Base-by-base conservation (phyloP, 192 early-diverging fungal genomes). In the Coemansia sp. region DNA sequence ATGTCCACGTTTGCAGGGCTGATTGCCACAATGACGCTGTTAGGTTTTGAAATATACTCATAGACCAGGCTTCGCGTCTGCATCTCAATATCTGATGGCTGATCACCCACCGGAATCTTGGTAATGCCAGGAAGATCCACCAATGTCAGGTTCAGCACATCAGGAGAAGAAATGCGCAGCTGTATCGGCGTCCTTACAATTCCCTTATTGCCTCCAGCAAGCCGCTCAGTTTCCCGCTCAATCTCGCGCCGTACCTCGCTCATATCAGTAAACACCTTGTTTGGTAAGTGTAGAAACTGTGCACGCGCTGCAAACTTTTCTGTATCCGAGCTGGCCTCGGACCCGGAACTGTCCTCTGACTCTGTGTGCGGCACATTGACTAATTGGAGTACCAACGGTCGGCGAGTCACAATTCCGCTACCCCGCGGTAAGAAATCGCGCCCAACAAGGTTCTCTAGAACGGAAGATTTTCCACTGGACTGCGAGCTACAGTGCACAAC, bases 381-480 rank as follows among this genome's bases (percentile, higher is more conserved):
- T 50, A 94, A 86, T 74, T 94, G 92, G 42, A 94, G 72, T 51
- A 94, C 88, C 58, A 94, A 74, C 10, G 92, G 92, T 8, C 92
- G 85, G 19, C 92, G 88, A 31, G 92, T 94, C 67, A 94, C 90
- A 61, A 94, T 89, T 23, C 92, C 92, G 71, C 84, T 91, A 24
- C 92, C 97, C 60, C 96, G 87, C 22, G 98, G 98, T 57, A 99
- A 73, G 75, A 99, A 98, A 84, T 99, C 98, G 29, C 91, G 85
- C n/a, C 96, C 95, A 19, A 98, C 96, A 68, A 99, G 89, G 74
- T 94, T 97, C 70, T 99, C 98, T 25, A 99, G 82, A 17, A 99
- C 98, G n/a, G 94, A 95, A 57, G 90, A 93, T 75, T 99, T 99
- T 60, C 98, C 98, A 61, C 88, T 89, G 21, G 89, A 91, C 72